Conservation (phyloP, 1,284 basidiomycete genomes). For the Omphalotus olearius region DNA sequence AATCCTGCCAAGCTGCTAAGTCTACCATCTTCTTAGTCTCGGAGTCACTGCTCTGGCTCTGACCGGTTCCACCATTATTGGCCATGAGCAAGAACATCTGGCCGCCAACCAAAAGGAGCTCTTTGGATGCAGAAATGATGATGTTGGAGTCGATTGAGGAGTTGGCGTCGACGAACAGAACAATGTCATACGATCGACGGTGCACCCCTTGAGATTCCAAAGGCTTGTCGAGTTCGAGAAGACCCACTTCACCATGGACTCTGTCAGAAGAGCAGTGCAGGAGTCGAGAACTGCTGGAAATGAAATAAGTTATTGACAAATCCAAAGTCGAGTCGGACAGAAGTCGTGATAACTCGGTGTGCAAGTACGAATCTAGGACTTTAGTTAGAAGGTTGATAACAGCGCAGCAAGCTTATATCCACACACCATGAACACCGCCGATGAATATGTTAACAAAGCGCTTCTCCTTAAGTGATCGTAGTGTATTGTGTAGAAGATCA, state of each 20-base stretch:
- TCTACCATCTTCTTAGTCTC: too few relatives aligned
- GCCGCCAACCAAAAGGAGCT: neutral
- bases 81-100: neutral
- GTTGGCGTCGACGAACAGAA: neutral
- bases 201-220: neutral
- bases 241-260: neutral
- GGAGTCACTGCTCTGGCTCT: too few relatives aligned
- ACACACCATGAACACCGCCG: neutral
- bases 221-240: neutral
- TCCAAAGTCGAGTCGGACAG: neutral
- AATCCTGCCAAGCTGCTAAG: too few relatives aligned
- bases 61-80: too few relatives aligned
- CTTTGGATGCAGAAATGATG: neutral
- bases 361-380: neutral
- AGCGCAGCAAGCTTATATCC: neutral
- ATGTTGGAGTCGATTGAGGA: neutral
- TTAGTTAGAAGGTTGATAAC: neutral
- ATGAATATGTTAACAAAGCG: neutral
- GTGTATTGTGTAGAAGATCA: too few relatives aligned
- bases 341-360: neutral
- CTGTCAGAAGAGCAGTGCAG: neutral
- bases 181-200: neutral
- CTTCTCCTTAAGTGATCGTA: neutral
- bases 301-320: neutral
- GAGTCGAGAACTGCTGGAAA: neutral